Evolutionary conservation across 805 yeast species (phyloP).

Genomic region (Wickerhamomyces silvicola): DNA sequence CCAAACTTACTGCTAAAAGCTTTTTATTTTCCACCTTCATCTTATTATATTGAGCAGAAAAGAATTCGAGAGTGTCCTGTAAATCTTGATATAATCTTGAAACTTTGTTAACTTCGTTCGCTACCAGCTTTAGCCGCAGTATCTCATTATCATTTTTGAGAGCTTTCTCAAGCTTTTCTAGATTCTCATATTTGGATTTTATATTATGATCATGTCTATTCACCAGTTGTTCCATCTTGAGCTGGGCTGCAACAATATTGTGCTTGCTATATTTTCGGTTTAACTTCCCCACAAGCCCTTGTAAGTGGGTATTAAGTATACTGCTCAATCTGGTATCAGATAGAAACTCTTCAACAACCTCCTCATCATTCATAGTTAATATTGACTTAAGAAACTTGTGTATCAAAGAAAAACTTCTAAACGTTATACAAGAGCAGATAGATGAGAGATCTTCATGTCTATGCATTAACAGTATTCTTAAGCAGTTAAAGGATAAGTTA

Average conservation of each 20-base stretch:
- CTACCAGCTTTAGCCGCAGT: slow-evolving; percentile 15
- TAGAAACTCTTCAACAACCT: slow-evolving; percentile 12
- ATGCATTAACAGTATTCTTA: slow-evolving; percentile 28
- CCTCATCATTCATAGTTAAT: slow-evolving; percentile 23
- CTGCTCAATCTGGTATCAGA: slow-evolving; percentile 12
- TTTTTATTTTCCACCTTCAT: slow-evolving; percentile 38
- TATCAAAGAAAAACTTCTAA: slow-evolving; percentile 14
- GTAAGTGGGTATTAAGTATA: slow-evolving; percentile 17
- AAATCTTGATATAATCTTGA: slow-evolving; percentile 58
- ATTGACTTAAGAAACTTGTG: slow-evolving; percentile 19
- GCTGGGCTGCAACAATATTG: slow-evolving; percentile 10
- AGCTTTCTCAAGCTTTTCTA: slow-evolving; percentile 12
- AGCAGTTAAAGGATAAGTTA: slow-evolving; percentile 22
- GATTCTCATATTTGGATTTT: slow-evolving; percentile 19
- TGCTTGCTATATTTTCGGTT: slow-evolving; percentile 16
- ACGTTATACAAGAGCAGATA: slow-evolving; percentile 23
- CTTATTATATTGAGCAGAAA: slow-evolving; percentile 40
- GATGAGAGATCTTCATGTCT: slow-evolving; percentile 23
- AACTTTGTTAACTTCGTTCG: slow-evolving; percentile 41
- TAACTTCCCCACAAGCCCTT: slow-evolving; percentile 17
- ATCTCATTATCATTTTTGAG: slow-evolving; percentile 15
- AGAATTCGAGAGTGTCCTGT: slow-evolving; percentile 50
- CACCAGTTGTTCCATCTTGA: slow-evolving; percentile 8
- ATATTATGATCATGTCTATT: slow-evolving; percentile 13
- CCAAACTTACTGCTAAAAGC: slow-evolving; percentile 20